Percentiles rank a stretch among this genome's conserved stretches.
Conservation (phyloP, 345 rosid genomes). For the Mangifera indica region DNA sequence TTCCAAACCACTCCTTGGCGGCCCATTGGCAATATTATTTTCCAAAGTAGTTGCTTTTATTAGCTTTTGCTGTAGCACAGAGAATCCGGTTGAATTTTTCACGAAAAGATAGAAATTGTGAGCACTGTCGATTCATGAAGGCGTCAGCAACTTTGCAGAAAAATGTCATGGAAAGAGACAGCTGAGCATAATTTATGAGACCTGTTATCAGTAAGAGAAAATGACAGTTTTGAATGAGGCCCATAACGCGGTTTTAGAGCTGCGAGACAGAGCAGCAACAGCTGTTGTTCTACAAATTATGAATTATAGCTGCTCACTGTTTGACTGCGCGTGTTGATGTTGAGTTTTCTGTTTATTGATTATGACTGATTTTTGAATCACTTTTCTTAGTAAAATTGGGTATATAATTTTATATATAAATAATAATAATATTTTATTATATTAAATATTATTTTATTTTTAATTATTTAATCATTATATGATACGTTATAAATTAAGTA, state of each 20-base stretch:
- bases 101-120: not conserved
- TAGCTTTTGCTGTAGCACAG: slow-evolving; percentile 13
- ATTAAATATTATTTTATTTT: too few relatives aligned
- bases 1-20: too few relatives aligned
- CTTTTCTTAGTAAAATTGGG: too few relatives aligned
- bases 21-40: too few relatives aligned
- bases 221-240: not conserved
- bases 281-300: slow-evolving; percentile 36
- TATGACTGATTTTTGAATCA: not conserved
- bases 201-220: too few relatives aligned
- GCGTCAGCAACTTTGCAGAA: slow-evolving; percentile 23
- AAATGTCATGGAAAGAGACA: slow-evolving; percentile 13
- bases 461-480: too few relatives aligned
- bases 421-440: too few relatives aligned
- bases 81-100: slow-evolving; percentile 5
- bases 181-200: too few relatives aligned
- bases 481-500: too few relatives aligned
- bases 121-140: slow-evolving; percentile 26
- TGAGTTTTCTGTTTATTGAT: not conserved
- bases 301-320: not conserved
- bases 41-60: not conserved
- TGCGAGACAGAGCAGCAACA: slow-evolving; percentile 62
- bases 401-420: too few relatives aligned
- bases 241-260: slow-evolving; percentile 52
- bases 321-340: slow-evolving; percentile 22